These are phyloP conservation scores for Salix suchowensis DNA, from an alignment of 345 rosid genomes.

Conservation along the genomic window DNA sequence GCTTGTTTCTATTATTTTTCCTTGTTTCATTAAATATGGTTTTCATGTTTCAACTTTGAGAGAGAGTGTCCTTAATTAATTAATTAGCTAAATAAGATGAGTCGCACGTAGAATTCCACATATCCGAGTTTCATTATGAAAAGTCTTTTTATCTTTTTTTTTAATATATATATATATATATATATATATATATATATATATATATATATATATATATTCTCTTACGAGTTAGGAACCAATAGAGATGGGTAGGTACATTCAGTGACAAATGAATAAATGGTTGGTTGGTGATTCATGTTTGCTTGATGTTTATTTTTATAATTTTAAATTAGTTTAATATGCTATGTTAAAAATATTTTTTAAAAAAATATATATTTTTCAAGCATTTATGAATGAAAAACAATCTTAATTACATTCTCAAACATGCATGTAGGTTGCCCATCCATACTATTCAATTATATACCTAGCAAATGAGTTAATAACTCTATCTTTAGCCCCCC, in stretches of 20 bases:
- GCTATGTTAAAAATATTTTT: too few species aligned
- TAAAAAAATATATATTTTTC: too few species aligned
- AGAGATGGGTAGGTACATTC: conserved; percentile 8
- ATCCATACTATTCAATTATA: too few species aligned
- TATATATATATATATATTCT: too few species aligned
- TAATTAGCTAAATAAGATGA: neutral
- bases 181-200: too few species aligned
- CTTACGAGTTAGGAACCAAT: conserved; percentile 6
- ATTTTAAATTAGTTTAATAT: too few species aligned
- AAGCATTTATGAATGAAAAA: too few species aligned
- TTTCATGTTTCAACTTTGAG: neutral
- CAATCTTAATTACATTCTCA: too few species aligned
- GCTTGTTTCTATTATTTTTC: conserved; percentile 23
- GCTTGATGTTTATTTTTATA: neutral
- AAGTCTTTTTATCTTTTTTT: neutral
- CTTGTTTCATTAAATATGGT: neutral
- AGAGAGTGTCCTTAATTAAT: neutral
- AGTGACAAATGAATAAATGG: conserved; percentile 8
- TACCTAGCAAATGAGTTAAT: too few species aligned
- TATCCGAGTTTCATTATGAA: neutral
- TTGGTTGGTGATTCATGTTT: conserved; percentile 30
- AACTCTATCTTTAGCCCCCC: too few species aligned
- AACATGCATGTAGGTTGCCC: too few species aligned
- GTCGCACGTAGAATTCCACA: neutral
- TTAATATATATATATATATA: neutral